phyloP scores from a whole-genome alignment of 305 asterid species.

The Plantago lanceolata region DNA sequence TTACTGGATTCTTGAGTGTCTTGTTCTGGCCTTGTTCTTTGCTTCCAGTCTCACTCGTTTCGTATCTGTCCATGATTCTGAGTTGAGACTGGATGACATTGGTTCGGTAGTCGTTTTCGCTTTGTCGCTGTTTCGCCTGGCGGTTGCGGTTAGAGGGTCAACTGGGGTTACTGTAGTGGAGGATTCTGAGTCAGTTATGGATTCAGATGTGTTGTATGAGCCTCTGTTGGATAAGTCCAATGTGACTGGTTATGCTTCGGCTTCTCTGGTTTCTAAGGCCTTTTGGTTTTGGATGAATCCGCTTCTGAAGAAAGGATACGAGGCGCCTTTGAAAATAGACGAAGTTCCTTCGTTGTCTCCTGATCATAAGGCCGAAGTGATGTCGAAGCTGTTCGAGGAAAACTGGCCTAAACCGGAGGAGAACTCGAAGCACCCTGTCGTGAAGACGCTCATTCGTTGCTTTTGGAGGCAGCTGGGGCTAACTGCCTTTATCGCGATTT shows the following conservation, averaged over 20 bases:
- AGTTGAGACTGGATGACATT: slow-evolving; percentile 52
- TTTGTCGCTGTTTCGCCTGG: slow-evolving; percentile 39
- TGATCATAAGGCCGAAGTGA: slow-evolving; percentile 61
- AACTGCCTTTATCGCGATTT: slow-evolving; percentile 65
- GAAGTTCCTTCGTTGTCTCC: slow-evolving; percentile 83
- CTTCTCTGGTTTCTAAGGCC: slow-evolving; percentile 59
- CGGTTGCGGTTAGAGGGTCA: slow-evolving; percentile 51
- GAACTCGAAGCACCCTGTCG: slow-evolving; percentile 66
- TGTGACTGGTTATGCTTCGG: slow-evolving; percentile 67
- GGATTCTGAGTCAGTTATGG: slow-evolving; percentile 29
- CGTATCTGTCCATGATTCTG: slow-evolving; percentile 37
- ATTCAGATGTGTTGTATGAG: slow-evolving; percentile 33
- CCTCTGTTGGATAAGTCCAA: slow-evolving; percentile 41
- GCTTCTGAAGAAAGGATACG: slow-evolving; percentile 58
- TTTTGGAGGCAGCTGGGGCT: slow-evolving; percentile 68
- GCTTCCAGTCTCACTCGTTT: slow-evolving; percentile 44
- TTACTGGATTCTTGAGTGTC: slow-evolving; percentile 55
- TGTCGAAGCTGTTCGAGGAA: slow-evolving; percentile 51
- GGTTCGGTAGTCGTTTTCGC: slow-evolving; percentile 40
- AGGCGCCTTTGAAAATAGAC: slow-evolving; percentile 54
- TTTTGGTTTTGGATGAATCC: slow-evolving; percentile 95
- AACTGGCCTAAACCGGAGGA: slow-evolving; percentile 88
- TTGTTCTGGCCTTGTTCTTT: slow-evolving; percentile 45
- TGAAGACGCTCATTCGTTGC: slow-evolving; percentile 56
- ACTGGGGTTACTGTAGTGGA: slow-evolving; percentile 44